phyloP scores from a whole-genome alignment of 768 basidiomycete genomes.

The Neoboletus magnificus region DNA sequence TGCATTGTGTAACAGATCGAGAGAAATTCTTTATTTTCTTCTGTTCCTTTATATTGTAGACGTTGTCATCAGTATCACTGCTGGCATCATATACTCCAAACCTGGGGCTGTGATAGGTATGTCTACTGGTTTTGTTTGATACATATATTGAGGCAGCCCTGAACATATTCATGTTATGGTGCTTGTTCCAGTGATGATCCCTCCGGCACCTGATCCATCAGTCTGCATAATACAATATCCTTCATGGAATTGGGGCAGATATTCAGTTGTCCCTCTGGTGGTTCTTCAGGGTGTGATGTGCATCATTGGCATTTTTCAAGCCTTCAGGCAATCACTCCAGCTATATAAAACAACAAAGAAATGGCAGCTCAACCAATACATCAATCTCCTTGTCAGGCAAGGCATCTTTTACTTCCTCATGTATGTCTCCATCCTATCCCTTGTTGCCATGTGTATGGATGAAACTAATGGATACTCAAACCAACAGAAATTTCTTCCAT shows the following conservation, averaged over 20 bases:
- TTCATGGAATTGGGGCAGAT: conserved; percentile 6
- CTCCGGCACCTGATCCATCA: conserved; percentile 1
- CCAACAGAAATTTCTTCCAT: conserved; percentile 1
- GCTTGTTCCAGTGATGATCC: not conserved
- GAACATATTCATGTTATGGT: not conserved
- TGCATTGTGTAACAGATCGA: conserved; percentile 6
- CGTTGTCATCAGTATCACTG: not conserved
- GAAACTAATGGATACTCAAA: not conserved
- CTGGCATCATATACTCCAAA: not conserved
- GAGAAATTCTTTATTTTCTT: not conserved
- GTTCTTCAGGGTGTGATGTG: conserved; percentile 8
- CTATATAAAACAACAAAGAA: not conserved
- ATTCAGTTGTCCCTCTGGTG: not conserved
- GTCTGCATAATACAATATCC: conserved; percentile 2
- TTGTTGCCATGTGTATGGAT: not conserved
- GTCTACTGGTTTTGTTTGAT: not conserved
- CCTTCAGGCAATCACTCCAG: not conserved
- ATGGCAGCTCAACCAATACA: conserved; percentile 10
- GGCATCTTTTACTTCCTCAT: conserved; percentile 8
- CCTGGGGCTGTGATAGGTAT: not conserved
- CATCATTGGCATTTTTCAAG: not conserved
- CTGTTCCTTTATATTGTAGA: not conserved
- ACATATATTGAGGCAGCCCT: not conserved
- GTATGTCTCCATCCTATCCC: not conserved
- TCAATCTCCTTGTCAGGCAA: conserved; percentile 4